Base-by-base conservation (phyloP, 2,329 filamentous ascomycete genomes). In the Botrytis elliptica region DNA sequence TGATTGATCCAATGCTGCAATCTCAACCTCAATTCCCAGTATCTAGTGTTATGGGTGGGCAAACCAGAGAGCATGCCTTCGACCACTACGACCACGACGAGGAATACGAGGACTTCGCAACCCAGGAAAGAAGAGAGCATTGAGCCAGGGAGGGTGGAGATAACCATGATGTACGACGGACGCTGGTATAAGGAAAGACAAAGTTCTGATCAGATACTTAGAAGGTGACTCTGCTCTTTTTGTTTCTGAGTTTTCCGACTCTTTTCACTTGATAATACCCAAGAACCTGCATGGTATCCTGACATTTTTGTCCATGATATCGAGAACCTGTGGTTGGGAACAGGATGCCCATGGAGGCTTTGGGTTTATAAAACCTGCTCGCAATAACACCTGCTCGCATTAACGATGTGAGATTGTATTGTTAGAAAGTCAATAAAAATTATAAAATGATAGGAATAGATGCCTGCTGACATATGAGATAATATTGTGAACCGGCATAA, bases 101-200 rank as follows among this genome's bases (percentile, higher is more conserved):
- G 2, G 10, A 29, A 0, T 29, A 4, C n/a, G 25, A 14, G 16
- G 16, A 42, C 16, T 10, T 7, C 14, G 22, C n/a, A n/a, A n/a
- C n/a, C n/a, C n/a, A n/a, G n/a, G n/a, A 52, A 14, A 63, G 14
- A n/a, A 63, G 25, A 29, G 38, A 42, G 2, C 0, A 40, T 1
- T 62, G 33, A 38, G 29, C 3, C 1, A 7, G 1, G 38, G 4
- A 20, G 0, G 16, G 12, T 36, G 22, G 6, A n/a, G 20, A 4
- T 9, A 7, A 25, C 1, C 36, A n/a, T 14, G 18, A 40, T 10
- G 3, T 14, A 62, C 22, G 1, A 25, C 25, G 5, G 59, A 40
- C 12, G 1, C 9, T 18, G 18, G 6, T 2, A 1, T 40, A 29
- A 10, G 36, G 0, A 4, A n/a, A 0, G n/a, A 18, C 18, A 18